Conservation (phyloP, 768 basidiomycete species). For the Gyrodon lividus region DNA sequence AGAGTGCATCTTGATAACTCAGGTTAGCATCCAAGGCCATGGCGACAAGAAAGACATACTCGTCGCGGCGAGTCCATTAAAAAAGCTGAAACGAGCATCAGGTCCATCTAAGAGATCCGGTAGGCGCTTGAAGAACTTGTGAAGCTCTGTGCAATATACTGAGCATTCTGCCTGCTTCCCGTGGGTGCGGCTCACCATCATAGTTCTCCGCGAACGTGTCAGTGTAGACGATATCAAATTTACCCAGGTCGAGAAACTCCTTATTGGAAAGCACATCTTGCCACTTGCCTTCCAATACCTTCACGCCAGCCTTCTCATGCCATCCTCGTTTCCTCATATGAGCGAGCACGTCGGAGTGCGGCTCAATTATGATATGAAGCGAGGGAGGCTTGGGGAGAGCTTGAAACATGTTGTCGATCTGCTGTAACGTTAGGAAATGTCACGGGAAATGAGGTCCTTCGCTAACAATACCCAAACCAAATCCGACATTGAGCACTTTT, state of each 20-base stretch:
- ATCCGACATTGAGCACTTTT: constrained; percentile 86
- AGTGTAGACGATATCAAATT: constrained; percentile 87
- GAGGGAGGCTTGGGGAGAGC: constrained; percentile 53
- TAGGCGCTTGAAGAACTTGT: constrained; percentile 76
- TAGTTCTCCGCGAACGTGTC: constrained; percentile 94
- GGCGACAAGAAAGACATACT: constrained; percentile 47
- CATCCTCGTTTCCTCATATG: constrained; percentile 78
- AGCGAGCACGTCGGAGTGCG: constrained; percentile 87
- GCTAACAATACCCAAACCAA: constrained; percentile 87
- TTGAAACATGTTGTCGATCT: constrained; percentile 89
- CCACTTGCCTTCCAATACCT: constrained; percentile 89
- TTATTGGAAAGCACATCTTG: constrained; percentile 75
- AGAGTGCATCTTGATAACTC: constrained; percentile 63
- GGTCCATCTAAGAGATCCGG: constrained; percentile 74
- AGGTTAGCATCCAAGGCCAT: not conserved
- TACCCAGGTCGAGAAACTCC: constrained; percentile 59
- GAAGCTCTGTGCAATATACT: constrained; percentile 48
- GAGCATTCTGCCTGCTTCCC: not conserved
- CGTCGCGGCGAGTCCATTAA: constrained; percentile 95
- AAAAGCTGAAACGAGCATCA: constrained; percentile 88
- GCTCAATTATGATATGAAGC: constrained; percentile 88
- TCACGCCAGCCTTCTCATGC: constrained; percentile 74
- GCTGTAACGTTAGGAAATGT: constrained; percentile 6
- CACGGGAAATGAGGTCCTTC: not conserved
- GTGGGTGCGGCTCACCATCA: constrained; percentile 39